Base-by-base conservation (phyloP, 2,329 filamentous ascomycete species). In the Coniochaeta pulveracea region DNA sequence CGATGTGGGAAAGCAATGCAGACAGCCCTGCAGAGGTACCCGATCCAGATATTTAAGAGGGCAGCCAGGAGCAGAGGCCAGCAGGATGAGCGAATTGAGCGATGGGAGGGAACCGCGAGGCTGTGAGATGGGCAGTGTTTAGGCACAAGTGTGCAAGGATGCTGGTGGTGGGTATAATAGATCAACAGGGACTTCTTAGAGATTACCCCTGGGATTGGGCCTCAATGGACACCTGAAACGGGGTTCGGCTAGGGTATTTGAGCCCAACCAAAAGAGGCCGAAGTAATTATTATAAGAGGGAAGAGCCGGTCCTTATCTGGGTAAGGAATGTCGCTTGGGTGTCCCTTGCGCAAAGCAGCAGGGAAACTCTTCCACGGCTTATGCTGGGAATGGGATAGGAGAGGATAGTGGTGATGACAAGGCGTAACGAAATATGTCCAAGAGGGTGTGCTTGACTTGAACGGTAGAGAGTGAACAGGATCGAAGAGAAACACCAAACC, bases 11-110 rank as follows among this genome's bases (percentile, higher is more conserved):
- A 39, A 35, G 36, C 23, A 35, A 31, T 27, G 36, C 31, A 26
- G 22, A 23, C 19, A 32, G 43, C 47, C n/a, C n/a, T 54, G 50
- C 51, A 52, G 38, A 31, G 40, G 44, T 54, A 49, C 51, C 51
- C 47, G 44, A 55, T 40, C 37, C 37, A 39, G 40, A 42, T 48
- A 44, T 44, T 45, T 42, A 44, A 38, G 41, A 34, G 39, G 39
- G 33, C 34, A 39, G 39, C 40, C 44, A 38, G 40, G 47, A 35
- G 34, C 10, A 23, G 26, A 34, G 23, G 35, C 28, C 27, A 37
- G 41, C 37, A 31, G 33, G 23, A 26, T 15, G 36, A 30, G 37
- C 38, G 38, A 45, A 45, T 47, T 45, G 45, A 46, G 40, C 38
- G 37, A 42, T n/a, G 28, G 22, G 34, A 32, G 27, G 36, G 31